Evolutionary conservation across 208 protist species (phyloP).

Genomic region (Porcisia deanei): DNA sequence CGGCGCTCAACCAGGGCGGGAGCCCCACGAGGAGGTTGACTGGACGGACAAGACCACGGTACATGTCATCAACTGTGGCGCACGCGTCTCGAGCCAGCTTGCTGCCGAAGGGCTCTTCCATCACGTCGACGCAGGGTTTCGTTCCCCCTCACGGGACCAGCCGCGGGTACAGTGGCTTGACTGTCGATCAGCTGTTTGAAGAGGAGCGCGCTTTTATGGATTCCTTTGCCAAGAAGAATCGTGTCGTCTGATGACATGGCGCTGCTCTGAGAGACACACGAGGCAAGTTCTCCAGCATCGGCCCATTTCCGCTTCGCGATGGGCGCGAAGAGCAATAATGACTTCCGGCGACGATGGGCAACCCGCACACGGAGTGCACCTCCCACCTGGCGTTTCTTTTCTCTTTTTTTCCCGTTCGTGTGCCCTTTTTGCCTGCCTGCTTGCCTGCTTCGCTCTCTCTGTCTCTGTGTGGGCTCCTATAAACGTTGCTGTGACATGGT

Average conservation of each 20-base stretch:
- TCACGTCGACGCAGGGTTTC: not conserved
- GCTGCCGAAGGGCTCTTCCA: not conserved
- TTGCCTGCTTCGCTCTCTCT: too few relatives aligned
- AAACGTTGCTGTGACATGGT: too few relatives aligned
- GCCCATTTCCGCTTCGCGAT: not conserved
- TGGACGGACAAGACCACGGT: conserved; percentile 27
- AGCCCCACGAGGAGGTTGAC: conserved; percentile 10
- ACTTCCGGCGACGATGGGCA: not conserved
- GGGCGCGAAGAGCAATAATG: not conserved
- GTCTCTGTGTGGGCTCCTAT: too few relatives aligned
- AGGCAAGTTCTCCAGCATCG: not conserved
- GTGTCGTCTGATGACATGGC: not conserved
- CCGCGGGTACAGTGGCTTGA: conserved; percentile 28
- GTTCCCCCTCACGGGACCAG: conserved; percentile 4
- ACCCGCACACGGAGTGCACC: not conserved
- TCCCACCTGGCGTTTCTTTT: not conserved
- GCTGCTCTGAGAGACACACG: not conserved
- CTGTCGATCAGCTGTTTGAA: conserved; percentile 46
- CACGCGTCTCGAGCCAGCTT: conserved; percentile 22
- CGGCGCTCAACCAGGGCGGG: not conserved
- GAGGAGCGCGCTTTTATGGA: conserved; percentile 56
- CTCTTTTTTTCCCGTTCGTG: too few relatives aligned
- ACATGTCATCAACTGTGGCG: conserved; percentile 47
- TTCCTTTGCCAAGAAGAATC: conserved; percentile 37
- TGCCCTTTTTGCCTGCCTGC: too few relatives aligned